Percentiles rank a stretch among this genome's conserved stretches.
phyloP scores from a whole-genome alignment of 768 basidiomycete genomes.

The Phallus indusiatus region DNA sequence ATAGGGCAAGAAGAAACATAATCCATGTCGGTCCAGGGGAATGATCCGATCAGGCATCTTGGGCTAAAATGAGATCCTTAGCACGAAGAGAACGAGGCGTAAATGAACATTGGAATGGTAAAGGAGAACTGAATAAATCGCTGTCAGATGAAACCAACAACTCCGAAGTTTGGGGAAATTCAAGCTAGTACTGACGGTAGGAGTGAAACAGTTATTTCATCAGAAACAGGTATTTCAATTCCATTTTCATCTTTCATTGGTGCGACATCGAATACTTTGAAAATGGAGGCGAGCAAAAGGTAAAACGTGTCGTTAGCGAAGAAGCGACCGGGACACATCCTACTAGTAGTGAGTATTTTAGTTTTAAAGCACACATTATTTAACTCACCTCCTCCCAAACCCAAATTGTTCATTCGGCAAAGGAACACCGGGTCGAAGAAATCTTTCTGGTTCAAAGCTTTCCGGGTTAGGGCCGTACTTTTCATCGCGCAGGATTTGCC shows the following conservation, averaged over 20 bases:
- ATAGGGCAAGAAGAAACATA: too few relatives aligned
- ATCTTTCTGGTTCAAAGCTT: conserved; percentile 28
- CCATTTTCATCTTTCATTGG: conserved; percentile 9
- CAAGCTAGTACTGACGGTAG: neutral
- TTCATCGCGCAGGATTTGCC: conserved; percentile 13
- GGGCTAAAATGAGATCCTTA: conserved; percentile 11
- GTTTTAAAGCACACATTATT: neutral
- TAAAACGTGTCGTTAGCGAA: conserved; percentile 1
- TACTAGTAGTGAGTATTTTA: neutral
- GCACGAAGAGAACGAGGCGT: conserved; percentile 23
- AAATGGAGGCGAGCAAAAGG: conserved; percentile 10
- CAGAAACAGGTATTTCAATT: neutral
- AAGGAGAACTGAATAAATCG: conserved; percentile 20
- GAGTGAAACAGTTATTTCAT: neutral
- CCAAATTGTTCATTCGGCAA: conserved; percentile 27
- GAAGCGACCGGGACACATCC: conserved; percentile 3
- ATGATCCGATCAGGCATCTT: too few relatives aligned
- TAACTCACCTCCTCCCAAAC: conserved; percentile 23
- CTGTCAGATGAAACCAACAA: neutral
- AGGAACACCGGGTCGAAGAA: conserved; percentile 17
- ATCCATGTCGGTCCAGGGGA: too few relatives aligned
- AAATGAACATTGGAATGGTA: conserved; percentile 22
- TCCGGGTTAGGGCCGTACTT: conserved; percentile 21
- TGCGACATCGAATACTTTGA: conserved; percentile 9
- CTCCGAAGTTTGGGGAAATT: neutral